Evolutionary conservation across 1,284 basidiomycete genomes (phyloP), one percentile per base, ranked within the genome.

Genomic region (Marasmius fiardii): DNA sequence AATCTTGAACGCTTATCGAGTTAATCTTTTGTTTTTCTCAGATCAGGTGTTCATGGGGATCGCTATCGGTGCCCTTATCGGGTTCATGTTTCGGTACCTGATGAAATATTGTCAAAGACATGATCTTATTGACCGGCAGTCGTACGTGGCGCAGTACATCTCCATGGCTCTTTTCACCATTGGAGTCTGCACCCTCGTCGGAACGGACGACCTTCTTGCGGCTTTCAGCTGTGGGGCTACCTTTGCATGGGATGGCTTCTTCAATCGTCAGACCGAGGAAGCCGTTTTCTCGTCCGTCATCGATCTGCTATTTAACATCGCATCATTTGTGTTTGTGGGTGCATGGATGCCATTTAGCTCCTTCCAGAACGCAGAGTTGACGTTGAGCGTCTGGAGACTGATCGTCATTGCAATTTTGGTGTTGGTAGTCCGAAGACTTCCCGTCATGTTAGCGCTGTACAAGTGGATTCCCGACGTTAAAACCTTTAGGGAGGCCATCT

Each of bases 181-280:
- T 56, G 94, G 93, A 31, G 79, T 90, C 35, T 89, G 87, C 53
- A 90, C 88, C 0, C 78, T 97, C 14, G 79, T 96, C 24, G 95
- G 95, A 16, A 90, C 92, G 18, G 95, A 98, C 72, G 95, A 98
- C 71, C 82, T 98, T 14, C 79, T 98, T 8, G 91, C 95, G 10
- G 92, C 96, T 0, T 99, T 99, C 69, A 88, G 90, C 1, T 98
- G 95, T 65, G 97, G 97, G 20, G 90, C 92, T 4, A 93, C 95
- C 1, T 99, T 98, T 67, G 97, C 95, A 0, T 99, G 96, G 96
- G 96, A 99, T 64, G 93, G 95, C 60, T 98, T 97, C 79, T 98
- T 96, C 79, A 95, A 95, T 73, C 85, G 88, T 62, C 94, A 96
- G 64, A 99, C 95, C 1, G 95, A 97, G 68, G 92, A 95, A 68